These are phyloP conservation scores for Melanogaster broomeanus DNA, from an alignment of 768 basidiomycete genomes.

Conservation along the genomic window DNA sequence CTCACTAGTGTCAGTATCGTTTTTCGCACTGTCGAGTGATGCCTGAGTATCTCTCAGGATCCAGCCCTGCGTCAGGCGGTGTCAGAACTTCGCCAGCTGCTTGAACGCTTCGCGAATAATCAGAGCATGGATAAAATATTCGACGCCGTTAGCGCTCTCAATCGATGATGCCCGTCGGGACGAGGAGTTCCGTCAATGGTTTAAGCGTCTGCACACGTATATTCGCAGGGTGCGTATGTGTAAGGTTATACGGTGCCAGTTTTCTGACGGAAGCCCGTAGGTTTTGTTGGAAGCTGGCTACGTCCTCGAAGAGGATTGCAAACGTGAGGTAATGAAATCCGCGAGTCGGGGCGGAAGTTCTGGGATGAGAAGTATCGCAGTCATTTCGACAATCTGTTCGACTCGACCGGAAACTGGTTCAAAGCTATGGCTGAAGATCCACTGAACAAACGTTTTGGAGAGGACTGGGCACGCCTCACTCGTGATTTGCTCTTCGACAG, in stretches of 20 bases:
- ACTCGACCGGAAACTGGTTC: conserved; percentile 76
- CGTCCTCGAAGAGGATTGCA: conserved; percentile 78
- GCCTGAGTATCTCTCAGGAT: conserved; percentile 40
- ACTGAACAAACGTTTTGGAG: conserved; percentile 75
- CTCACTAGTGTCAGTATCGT: conserved; percentile 10
- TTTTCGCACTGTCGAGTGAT: conserved; percentile 14
- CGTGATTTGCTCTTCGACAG: conserved; percentile 76
- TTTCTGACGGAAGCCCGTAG: conserved; percentile 30
- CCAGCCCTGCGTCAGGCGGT: conserved; percentile 56
- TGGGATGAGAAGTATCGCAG: conserved; percentile 72
- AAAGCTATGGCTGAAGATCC: conserved; percentile 83
- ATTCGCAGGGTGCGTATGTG: conserved; percentile 54
- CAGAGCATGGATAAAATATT: conserved; percentile 65
- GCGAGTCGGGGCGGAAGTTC: conserved; percentile 73
- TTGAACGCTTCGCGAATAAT: conserved; percentile 90
- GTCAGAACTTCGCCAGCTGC: conserved; percentile 70
- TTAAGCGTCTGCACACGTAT: conserved; percentile 59
- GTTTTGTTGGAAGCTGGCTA: conserved; percentile 82
- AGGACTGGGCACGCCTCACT: conserved; percentile 81
- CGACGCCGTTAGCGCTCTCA: conserved; percentile 69
- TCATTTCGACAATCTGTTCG: conserved; percentile 83
- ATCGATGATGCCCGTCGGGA: conserved; percentile 77
- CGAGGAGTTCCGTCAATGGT: conserved; percentile 74
- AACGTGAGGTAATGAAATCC: conserved; percentile 57
- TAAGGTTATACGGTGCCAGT: background rate